Evolutionary conservation across 305 asterid species (phyloP).

Genomic region (Nicotiana rustica): DNA sequence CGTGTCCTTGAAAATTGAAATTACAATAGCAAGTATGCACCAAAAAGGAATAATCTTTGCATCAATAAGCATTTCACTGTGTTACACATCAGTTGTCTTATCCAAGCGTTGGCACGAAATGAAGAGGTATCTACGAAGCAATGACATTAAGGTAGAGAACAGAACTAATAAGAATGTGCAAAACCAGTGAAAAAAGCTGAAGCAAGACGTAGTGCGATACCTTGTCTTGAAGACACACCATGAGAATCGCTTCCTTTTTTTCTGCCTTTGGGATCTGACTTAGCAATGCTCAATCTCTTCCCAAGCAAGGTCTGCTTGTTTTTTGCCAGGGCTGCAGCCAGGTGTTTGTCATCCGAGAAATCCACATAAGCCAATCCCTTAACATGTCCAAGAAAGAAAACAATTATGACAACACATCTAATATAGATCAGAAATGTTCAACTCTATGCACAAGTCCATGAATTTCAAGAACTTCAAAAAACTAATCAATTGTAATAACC

Average conservation of each 20-base stretch:
- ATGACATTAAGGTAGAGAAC: constrained; percentile 1
- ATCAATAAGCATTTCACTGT: background rate
- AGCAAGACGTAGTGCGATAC: constrained; percentile 44
- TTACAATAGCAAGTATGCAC: background rate
- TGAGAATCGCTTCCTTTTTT: constrained; percentile 53
- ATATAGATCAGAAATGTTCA: background rate
- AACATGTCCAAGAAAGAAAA: constrained; percentile 41
- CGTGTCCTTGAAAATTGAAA: background rate
- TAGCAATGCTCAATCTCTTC: constrained; percentile 70
- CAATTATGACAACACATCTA: background rate
- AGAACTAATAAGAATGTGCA: background rate
- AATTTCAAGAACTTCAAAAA: background rate
- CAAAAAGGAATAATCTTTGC: constrained; percentile 7
- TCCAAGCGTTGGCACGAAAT: background rate
- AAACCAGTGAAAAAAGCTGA: constrained; percentile 21
- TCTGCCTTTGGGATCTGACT: constrained; percentile 79
- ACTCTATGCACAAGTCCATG: background rate
- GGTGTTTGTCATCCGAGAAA: constrained; percentile 81
- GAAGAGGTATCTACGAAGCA: constrained; percentile 1
- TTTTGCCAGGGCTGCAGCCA: constrained; percentile 75
- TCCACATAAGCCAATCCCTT: constrained; percentile 96
- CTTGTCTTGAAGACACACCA: constrained; percentile 44
- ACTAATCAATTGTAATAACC: background rate
- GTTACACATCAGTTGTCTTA: constrained; percentile 6
- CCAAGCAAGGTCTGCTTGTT: constrained; percentile 66